Percentiles rank a stretch among this genome's conserved stretches.
Evolutionary conservation across 108 stramenopile species (phyloP).

Genomic region (Nitzschia inconspicua): DNA sequence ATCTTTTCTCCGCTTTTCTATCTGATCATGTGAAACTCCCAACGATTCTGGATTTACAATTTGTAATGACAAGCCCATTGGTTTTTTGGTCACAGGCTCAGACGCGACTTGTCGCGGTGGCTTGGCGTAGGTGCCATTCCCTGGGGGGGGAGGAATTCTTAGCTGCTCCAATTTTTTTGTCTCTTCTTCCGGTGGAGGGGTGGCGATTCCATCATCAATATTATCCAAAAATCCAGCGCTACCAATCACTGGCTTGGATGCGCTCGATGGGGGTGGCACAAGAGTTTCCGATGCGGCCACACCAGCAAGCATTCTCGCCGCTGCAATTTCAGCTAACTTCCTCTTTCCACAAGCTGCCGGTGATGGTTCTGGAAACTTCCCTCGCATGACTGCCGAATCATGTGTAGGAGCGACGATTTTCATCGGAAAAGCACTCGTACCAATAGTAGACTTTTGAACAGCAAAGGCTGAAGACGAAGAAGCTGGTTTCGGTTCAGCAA

Average conservation of each 20-base stretch:
- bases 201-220: conserved; percentile 27
- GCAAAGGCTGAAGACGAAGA: neutral
- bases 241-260: neutral
- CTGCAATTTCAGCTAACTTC: conserved; percentile 81
- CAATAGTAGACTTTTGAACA: neutral
- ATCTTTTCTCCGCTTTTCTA: conserved; percentile 26
- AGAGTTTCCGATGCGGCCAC: conserved; percentile 28
- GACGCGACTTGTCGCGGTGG: neutral
- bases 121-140: neutral
- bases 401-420: conserved; percentile 69
- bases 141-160: neutral
- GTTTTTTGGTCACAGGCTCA: conserved; percentile 4
- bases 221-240: neutral
- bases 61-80: conserved; percentile 57
- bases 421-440: conserved; percentile 38
- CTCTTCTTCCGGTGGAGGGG: conserved; percentile 33
- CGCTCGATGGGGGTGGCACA: neutral
- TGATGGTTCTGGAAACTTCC: conserved; percentile 78
- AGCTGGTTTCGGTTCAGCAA: neutral
- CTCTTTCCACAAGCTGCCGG: conserved; percentile 86
- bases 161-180: neutral
- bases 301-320: conserved; percentile 81
- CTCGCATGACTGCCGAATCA: conserved; percentile 34
- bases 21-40: conserved; percentile 32
- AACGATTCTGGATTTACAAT: conserved; percentile 84